phyloP scores from a whole-genome alignment of 2,329 filamentous ascomycete species.

The Waltergamsia citrina region DNA sequence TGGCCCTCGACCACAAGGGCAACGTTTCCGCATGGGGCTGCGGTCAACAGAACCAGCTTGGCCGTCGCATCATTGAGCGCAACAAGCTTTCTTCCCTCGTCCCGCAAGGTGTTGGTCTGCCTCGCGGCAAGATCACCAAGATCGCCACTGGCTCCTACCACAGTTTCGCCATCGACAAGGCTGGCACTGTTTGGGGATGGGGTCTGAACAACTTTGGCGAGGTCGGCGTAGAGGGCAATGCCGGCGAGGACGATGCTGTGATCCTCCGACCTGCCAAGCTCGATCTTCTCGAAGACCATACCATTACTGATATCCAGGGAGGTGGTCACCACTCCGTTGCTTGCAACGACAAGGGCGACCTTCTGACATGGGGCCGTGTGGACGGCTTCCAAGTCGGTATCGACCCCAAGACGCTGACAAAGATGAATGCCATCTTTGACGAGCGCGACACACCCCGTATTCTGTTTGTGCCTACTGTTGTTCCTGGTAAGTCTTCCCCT shows the following conservation, averaged over 20 bases:
- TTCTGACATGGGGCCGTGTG: slow-evolving; percentile 51
- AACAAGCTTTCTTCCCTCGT: slow-evolving; percentile 53
- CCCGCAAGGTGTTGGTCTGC: slow-evolving; percentile 46
- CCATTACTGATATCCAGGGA: slow-evolving; percentile 61
- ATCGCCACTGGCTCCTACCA: slow-evolving; percentile 66
- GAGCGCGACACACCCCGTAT: slow-evolving; percentile 55
- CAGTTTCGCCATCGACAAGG: slow-evolving; percentile 67
- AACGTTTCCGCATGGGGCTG: slow-evolving; percentile 63
- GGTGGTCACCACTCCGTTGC: slow-evolving; percentile 67
- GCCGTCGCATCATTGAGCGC: slow-evolving; percentile 49
- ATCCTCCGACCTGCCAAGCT: slow-evolving; percentile 65
- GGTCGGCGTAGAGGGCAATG: slow-evolving; percentile 55
- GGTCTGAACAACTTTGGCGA: slow-evolving; percentile 83
- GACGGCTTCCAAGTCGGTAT: slow-evolving; percentile 46
- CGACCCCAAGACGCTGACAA: slow-evolving; percentile 36
- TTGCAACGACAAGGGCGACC: slow-evolving; percentile 44
- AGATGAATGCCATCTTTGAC: slow-evolving; percentile 51
- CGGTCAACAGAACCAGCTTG: slow-evolving; percentile 56
- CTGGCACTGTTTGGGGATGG: slow-evolving; percentile 69
- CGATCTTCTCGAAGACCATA: slow-evolving; percentile 49
- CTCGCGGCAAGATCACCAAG: slow-evolving; percentile 48
- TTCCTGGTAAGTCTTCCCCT: slow-evolving; percentile 29
- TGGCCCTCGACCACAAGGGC: slow-evolving; percentile 57
- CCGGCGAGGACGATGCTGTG: slow-evolving; percentile 46
- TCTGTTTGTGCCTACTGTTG: slow-evolving; percentile 33